Evolutionary conservation across 2,329 filamentous ascomycete species (phyloP), one percentile per base, ranked within the genome.

Genomic region (Cladosporium cucumerinum): DNA sequence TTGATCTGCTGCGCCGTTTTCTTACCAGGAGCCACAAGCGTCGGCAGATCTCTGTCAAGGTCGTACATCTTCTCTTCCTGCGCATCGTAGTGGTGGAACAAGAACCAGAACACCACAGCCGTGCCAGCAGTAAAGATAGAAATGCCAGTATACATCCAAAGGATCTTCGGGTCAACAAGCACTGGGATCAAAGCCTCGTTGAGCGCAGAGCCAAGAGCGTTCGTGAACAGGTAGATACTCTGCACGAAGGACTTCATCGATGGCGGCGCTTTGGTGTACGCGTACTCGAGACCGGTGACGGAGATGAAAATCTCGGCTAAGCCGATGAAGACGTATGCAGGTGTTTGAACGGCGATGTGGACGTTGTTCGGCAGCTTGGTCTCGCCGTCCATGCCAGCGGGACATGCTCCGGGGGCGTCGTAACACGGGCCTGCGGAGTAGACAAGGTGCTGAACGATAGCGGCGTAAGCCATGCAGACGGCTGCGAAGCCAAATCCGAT

Each of bases 81-180:
- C 14, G 71, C 72, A 68, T 85, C 83, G 32, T 83, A 78, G 68
- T 80, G 76, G 66, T 68, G 65, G 68, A 73, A 76, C 30, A 69
- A 67, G 54, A 69, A 61, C 67, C 69, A 75, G 69, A 76, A 75
- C 34, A 73, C 25, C 12, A 71, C 58, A 2, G 68, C 72, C 16
- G 69, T 68, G 23, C 65, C n/a, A 23, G 68, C 64, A 1, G 72
- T 67, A 10, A 64, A 25, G 21, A 72, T 52, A 4, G 68, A 65
- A 8, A 76, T 65, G 11, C 73, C 73, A 23, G 70, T 72, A 65
- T 75, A 75, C 82, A 91, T 84, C 86, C 87, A 90, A 65, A 88
- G 72, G 70, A 90, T 82, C 69, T 86, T 81, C 25, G 89, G 89
- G 72, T 92, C 86, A 64, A 82, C 82, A 7, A 86, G 84, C 5